phyloP scores from a whole-genome alignment of 768 basidiomycete genomes.

The Russula emetica region DNA sequence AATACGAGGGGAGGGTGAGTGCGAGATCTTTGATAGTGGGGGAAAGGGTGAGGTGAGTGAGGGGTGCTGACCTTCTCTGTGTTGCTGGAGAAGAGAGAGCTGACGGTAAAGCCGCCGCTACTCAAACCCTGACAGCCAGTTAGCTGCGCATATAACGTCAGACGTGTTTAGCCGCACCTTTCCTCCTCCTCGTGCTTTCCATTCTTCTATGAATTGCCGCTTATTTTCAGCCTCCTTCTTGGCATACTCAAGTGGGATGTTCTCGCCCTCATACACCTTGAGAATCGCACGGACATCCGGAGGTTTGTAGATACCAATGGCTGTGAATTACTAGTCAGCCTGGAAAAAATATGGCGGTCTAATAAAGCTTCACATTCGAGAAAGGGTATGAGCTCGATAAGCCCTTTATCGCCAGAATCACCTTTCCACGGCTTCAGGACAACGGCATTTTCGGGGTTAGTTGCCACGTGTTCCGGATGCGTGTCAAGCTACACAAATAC shows the following conservation, averaged over 20 bases:
- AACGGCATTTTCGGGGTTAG: constrained; percentile 88
- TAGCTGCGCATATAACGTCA: constrained; percentile 20
- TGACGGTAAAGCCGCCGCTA: constrained; percentile 43
- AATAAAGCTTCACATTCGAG: constrained; percentile 67
- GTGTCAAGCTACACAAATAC: constrained; percentile 85
- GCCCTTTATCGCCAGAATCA: constrained; percentile 64
- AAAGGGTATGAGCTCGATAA: constrained; percentile 94
- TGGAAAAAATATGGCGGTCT: background rate
- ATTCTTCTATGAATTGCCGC: constrained; percentile 71
- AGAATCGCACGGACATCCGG: constrained; percentile 85
- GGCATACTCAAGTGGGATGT: constrained; percentile 85
- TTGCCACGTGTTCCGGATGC: constrained; percentile 64
- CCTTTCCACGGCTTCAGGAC: constrained; percentile 85
- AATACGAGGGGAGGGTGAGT: constrained; percentile 23
- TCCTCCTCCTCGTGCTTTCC: constrained; percentile 47
- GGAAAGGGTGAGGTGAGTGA: background rate
- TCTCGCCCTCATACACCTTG: constrained; percentile 77
- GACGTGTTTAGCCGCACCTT: constrained; percentile 8
- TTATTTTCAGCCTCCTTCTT: constrained; percentile 84
- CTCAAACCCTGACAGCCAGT: constrained; percentile 34
- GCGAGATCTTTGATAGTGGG: background rate
- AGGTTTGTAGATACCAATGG: constrained; percentile 88
- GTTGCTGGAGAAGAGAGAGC: constrained; percentile 40
- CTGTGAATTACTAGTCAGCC: constrained; percentile 38
- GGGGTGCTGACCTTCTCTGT: constrained; percentile 32